These are phyloP conservation scores for Arthrocladium fulminans DNA, from an alignment of 2,329 filamentous ascomycete genomes.

Conservation along the genomic window DNA sequence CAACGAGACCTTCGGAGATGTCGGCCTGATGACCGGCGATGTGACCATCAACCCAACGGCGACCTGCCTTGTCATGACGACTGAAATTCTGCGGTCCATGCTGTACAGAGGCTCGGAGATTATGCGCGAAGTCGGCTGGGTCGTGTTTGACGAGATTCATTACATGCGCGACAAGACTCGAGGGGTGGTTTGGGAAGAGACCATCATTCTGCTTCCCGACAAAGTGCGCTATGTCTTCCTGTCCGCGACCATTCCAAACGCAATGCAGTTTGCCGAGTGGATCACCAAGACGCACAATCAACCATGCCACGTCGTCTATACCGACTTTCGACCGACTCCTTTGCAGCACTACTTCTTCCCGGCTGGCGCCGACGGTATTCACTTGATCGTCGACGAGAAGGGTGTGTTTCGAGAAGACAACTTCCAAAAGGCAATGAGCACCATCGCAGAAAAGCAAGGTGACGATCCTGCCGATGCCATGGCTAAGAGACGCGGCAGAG, in stretches of 20 bases:
- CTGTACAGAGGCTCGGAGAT: constrained; percentile 96
- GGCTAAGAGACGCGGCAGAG: constrained; percentile 74
- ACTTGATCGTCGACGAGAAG: constrained; percentile 93
- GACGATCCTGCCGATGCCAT: constrained; percentile 70
- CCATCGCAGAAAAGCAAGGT: constrained; percentile 80
- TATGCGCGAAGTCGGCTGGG: constrained; percentile 98
- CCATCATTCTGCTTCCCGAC: constrained; percentile 92
- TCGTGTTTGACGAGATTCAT: constrained; percentile 96
- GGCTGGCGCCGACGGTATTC: constrained; percentile 81
- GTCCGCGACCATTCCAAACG: constrained; percentile 95
- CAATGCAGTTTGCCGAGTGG: constrained; percentile 99
- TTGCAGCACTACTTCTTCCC: constrained; percentile 98
- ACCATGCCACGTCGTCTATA: constrained; percentile 97
- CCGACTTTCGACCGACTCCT: constrained; percentile 92
- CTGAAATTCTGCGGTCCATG: constrained; percentile 98
- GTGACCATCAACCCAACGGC: constrained; percentile 98
- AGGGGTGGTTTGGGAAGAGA: constrained; percentile 98
- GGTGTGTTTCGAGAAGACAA: constrained; percentile 93
- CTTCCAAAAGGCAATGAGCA: constrained; percentile 89
- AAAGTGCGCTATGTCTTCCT: constrained; percentile 98
- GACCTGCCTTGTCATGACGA: constrained; percentile 97
- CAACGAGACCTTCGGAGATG: constrained; percentile 87
- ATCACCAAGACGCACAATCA: constrained; percentile 97
- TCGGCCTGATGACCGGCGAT: constrained; percentile 97
- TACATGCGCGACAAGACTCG: constrained; percentile 91